Evolutionary conservation across 2,329 filamentous ascomycete species (phyloP).

Genomic region (Phyllosticta ampelicida): DNA sequence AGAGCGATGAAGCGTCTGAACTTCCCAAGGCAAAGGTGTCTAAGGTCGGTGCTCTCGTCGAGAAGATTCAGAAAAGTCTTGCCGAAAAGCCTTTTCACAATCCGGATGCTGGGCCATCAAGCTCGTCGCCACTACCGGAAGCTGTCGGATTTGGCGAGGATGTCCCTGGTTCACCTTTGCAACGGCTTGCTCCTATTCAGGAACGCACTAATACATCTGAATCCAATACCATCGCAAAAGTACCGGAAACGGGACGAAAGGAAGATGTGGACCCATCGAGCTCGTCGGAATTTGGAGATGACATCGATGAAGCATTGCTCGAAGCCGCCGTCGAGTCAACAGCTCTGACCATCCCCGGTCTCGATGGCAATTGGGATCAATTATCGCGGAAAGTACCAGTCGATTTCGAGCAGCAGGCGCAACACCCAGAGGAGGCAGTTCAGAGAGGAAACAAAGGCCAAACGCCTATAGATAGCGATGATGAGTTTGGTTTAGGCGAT

Average conservation of each 20-base stretch:
- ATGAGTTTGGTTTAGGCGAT: slow-evolving; percentile 35
- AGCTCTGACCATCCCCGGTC: neutral
- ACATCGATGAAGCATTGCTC: slow-evolving; percentile 14
- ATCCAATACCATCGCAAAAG: neutral
- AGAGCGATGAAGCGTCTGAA: neutral
- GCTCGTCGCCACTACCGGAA: slow-evolving; percentile 37
- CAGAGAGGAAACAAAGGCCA: too few relatives aligned
- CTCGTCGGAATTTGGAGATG: slow-evolving; percentile 15
- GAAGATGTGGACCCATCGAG: neutral
- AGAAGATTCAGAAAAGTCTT: slow-evolving; percentile 37
- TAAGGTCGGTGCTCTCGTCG: slow-evolving; percentile 25
- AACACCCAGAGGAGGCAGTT: neutral
- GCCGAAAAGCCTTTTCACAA: slow-evolving; percentile 19
- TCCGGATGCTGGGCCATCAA: slow-evolving; percentile 29
- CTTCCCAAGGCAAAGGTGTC: slow-evolving; percentile 13
- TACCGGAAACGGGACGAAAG: neutral
- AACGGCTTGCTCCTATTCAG: slow-evolving; percentile 14
- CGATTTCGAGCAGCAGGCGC: neutral
- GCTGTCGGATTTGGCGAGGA: neutral
- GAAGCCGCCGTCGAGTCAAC: slow-evolving; percentile 5
- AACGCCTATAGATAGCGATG: slow-evolving; percentile 19
- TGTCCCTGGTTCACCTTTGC: slow-evolving; percentile 17
- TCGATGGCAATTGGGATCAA: neutral
- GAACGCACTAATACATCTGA: neutral
- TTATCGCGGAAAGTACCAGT: neutral